Conservation (phyloP, 1,139 yeast species). For the Protomyces macrosporus region DNA sequence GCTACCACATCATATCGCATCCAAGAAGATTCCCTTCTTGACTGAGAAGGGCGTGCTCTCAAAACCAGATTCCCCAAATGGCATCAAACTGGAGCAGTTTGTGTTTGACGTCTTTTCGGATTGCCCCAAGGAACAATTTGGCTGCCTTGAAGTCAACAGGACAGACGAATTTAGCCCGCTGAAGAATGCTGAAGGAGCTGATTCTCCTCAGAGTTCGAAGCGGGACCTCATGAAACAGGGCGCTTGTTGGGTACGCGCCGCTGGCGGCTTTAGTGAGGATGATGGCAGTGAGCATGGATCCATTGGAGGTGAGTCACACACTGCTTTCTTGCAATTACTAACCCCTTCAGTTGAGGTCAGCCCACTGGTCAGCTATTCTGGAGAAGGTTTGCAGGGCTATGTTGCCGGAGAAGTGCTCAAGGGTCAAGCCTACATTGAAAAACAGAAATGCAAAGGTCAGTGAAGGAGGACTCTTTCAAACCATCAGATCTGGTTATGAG, state of each 20-base stretch:
- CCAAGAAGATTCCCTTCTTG: slow-evolving; percentile 72
- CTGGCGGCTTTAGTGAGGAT: slow-evolving; percentile 58
- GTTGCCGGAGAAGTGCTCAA: slow-evolving; percentile 6
- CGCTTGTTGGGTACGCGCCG: slow-evolving; percentile 65
- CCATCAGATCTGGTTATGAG: no score
- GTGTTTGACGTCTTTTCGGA: slow-evolving; percentile 93
- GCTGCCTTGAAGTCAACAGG: slow-evolving; percentile 87
- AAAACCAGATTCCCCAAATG: slow-evolving; percentile 73
- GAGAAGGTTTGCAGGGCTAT: slow-evolving; percentile 64
- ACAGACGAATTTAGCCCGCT: slow-evolving; percentile 84
- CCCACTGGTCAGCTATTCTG: slow-evolving; percentile 68
- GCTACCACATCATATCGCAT: slow-evolving; percentile 90
- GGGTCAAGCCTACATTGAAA: slow-evolving; percentile 13
- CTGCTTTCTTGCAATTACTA: slow-evolving; percentile 35
- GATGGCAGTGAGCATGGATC: slow-evolving; percentile 14
- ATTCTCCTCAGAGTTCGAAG: slow-evolving; percentile 80
- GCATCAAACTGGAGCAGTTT: slow-evolving; percentile 91
- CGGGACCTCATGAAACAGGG: slow-evolving; percentile 60
- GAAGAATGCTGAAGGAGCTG: slow-evolving; percentile 68
- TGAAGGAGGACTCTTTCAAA: no score
- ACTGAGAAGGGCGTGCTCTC: slow-evolving; percentile 48
- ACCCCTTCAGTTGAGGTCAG: slow-evolving; percentile 61
- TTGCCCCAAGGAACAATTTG: slow-evolving; percentile 68
- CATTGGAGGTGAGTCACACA: not conserved
- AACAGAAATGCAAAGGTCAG: not conserved